phyloP scores from a whole-genome alignment of 306 rosid species.

The Biancaea sappan region DNA sequence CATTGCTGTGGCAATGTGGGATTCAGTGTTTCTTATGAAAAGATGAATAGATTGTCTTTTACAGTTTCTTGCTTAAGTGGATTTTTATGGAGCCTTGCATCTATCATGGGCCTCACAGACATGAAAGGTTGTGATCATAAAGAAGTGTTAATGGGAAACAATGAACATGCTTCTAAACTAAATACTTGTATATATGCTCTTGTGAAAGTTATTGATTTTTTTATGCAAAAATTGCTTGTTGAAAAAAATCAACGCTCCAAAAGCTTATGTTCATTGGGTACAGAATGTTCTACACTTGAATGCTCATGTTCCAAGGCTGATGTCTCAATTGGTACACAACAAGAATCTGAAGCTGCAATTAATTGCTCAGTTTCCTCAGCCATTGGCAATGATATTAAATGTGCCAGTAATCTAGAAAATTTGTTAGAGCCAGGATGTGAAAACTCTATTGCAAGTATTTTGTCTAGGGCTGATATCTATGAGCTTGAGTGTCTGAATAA shows the following conservation, averaged over 20 bases:
- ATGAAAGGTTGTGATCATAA: constrained; percentile 37
- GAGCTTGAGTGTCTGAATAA: constrained; percentile 52
- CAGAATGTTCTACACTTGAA: constrained; percentile 27
- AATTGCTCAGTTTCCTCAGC: constrained; percentile 42
- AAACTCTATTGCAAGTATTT: constrained; percentile 46
- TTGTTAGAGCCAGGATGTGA: constrained; percentile 37
- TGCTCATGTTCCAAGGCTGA: constrained; percentile 34
- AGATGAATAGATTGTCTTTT: constrained; percentile 60
- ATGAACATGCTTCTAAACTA: constrained; percentile 48
- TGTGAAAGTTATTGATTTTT: constrained; percentile 46
- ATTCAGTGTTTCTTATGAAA: constrained; percentile 32
- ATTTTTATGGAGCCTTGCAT: constrained; percentile 73
- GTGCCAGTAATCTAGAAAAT: constrained; percentile 37
- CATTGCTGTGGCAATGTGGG: constrained; percentile 40
- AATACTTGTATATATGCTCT: constrained; percentile 51
- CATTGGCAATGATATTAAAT: constrained; percentile 32
- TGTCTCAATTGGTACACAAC: constrained; percentile 29
- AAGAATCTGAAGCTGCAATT: constrained; percentile 41
- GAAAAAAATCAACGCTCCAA: constrained; percentile 39
- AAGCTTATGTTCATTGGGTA: constrained; percentile 36
- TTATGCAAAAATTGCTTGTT: constrained; percentile 50
- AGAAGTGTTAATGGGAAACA: constrained; percentile 46
- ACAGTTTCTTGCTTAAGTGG: constrained; percentile 71
- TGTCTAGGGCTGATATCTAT: constrained; percentile 53
- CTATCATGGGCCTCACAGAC: constrained; percentile 44